Base-by-base conservation (phyloP, 768 basidiomycete species). In the Melanogaster broomeanus region DNA sequence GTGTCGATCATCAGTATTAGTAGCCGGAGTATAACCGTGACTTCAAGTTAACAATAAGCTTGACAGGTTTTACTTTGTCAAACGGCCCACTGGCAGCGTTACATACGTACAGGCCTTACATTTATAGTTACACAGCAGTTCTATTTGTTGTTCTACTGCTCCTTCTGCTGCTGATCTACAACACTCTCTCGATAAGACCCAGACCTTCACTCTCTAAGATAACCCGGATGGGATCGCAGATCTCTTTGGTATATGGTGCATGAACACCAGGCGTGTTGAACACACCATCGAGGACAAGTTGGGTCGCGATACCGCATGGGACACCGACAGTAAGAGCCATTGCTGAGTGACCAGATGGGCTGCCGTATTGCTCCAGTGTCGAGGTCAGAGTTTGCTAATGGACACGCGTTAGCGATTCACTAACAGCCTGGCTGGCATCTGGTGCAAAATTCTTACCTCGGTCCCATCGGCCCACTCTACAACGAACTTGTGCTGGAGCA, bases 401-500 rank as follows among this genome's bases (percentile, higher is more conserved):
- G 18, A 45, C 5, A 42, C 35, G 38, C 42, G 45, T 60, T 54
- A 28, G 52, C 25, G 35, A 12, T n/a, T n/a, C 30, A n/a, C n/a
- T n/a, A n/a, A n/a, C 35, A 12, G 53, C 16, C 19, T 21, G 9
- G 6, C 43, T n/a, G 22, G 11, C 37, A 25, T 30, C 15, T 48
- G 21, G 49, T 19, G 15, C 19, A 24, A 11, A 11, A 31, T 41
- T 60, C 80, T 45, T 53, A 85, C 87, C 72, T 80, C 74, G 42
- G 72, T 79, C 42, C 96, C 94, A 63, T 98, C 92, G 30, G 81
- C 77, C 82, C 88, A 90, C 66, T 94, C 86, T 33, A 98, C 86
- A 60, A 92, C 74, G 67, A 99, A 98, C 77, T 95, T 96, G 82
- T 99, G 96, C 74, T 98, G 96, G 48, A 99, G 84, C 86, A 98